Conservation (phyloP, 352 stramenopile genomes). For the Phytophthora europaea region DNA sequence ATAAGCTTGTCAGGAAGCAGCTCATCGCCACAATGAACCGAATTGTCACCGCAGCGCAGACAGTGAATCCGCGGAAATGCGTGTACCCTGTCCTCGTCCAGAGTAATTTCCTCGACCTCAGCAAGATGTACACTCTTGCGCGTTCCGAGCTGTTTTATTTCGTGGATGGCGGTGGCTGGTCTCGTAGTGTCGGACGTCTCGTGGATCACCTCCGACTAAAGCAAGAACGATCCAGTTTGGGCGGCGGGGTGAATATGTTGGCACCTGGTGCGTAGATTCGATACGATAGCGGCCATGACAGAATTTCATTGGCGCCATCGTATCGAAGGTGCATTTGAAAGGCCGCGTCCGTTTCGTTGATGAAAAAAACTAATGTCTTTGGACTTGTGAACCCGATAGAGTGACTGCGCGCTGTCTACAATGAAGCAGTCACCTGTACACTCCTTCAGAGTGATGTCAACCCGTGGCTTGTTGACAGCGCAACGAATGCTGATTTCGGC, state of each 20-base stretch:
- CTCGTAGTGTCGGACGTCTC: conserved; percentile 51
- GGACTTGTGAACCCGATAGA: neutral
- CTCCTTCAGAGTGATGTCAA: neutral
- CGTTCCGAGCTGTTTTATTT: conserved; percentile 80
- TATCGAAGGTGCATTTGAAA: neutral
- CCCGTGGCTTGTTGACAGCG: neutral
- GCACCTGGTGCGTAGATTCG: conserved; percentile 1
- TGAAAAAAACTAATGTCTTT: neutral
- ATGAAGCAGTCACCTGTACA: conserved; percentile 15
- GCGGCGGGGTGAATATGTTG: conserved; percentile 18
- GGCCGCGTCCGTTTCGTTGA: neutral
- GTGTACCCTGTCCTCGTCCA: conserved; percentile 71
- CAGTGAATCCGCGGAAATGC: conserved; percentile 32
- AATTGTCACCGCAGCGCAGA: conserved; percentile 49
- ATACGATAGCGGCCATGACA: too few species aligned
- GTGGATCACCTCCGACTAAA: conserved; percentile 54
- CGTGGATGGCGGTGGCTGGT: conserved; percentile 58
- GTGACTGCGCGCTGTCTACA: neutral
- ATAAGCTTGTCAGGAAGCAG: conserved; percentile 45
- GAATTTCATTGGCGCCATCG: too few species aligned
- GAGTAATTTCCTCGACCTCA: conserved; percentile 72
- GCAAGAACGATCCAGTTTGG: conserved; percentile 38
- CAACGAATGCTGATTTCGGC: conserved; percentile 13
- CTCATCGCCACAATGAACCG: conserved; percentile 47
- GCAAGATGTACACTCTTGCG: conserved; percentile 79